A percentile compares a stretch with the other conserved stretches of the same genome.
phyloP scores from a whole-genome alignment of 139 green algal genomes.

The Diplosphaera chodatii region DNA sequence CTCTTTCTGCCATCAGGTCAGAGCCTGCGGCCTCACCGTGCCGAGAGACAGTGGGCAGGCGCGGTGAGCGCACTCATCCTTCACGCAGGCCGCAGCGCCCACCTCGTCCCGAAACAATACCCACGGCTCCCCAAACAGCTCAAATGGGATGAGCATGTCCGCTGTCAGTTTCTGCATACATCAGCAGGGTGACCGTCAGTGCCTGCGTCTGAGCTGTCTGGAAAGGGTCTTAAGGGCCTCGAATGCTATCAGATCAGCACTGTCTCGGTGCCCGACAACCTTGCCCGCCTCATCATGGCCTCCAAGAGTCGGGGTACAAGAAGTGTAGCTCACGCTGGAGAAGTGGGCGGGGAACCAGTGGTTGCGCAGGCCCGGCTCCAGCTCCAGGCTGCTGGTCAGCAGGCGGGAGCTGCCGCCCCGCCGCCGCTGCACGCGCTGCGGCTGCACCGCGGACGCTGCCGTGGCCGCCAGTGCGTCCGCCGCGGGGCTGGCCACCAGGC shows the following conservation, averaged over 20 bases:
- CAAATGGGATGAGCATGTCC: slow-evolving; percentile 67
- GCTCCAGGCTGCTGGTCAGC: slow-evolving; percentile 52
- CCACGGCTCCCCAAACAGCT: slow-evolving; percentile 93
- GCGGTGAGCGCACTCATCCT: slow-evolving; percentile 91
- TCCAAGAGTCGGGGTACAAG: too few relatives aligned
- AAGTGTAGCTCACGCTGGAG: slow-evolving; percentile 14
- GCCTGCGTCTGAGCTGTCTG: too few relatives aligned
- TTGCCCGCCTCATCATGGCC: too few relatives aligned
- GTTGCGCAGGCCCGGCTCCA: slow-evolving; percentile 48
- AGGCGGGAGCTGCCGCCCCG: slow-evolving; percentile 1
- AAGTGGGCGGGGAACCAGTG: slow-evolving; percentile 74
- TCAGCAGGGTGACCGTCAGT: too few relatives aligned
- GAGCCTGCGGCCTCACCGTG: slow-evolving; percentile 30
- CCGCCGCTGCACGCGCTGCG: not conserved
- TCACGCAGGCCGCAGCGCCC: slow-evolving; percentile 64
- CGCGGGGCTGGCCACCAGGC: not conserved
- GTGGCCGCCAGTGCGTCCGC: not conserved
- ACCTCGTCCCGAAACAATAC: slow-evolving; percentile 82
- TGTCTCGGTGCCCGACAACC: too few relatives aligned
- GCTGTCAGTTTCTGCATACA: slow-evolving; percentile 27
- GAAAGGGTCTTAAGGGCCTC: too few relatives aligned
- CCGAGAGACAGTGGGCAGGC: slow-evolving; percentile 90
- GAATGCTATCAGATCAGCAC: too few relatives aligned
- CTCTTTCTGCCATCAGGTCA: too few relatives aligned
- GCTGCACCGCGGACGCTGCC: not conserved